phyloP scores from a whole-genome alignment of 2,329 filamentous ascomycete species.

The Paramyrothecium roridum region DNA sequence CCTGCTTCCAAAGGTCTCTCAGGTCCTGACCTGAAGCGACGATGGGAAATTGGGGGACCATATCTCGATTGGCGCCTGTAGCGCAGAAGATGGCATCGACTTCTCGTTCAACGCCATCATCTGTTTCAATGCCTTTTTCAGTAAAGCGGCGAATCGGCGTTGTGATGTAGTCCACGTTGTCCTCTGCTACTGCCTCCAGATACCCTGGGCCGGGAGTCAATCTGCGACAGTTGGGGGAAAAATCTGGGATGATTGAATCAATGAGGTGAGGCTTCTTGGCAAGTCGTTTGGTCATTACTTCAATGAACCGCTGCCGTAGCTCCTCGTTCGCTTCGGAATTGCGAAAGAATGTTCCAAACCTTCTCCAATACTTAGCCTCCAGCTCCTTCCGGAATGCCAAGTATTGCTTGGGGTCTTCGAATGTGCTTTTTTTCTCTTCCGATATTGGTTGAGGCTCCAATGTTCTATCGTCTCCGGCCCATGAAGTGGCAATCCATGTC shows the following conservation, averaged over 20 bases:
- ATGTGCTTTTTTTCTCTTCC: slow-evolving; percentile 53
- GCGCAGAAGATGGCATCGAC: slow-evolving; percentile 67
- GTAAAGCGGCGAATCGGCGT: slow-evolving; percentile 57
- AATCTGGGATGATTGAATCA: slow-evolving; percentile 56
- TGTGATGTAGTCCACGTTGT: slow-evolving; percentile 61
- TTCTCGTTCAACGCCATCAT: slow-evolving; percentile 51
- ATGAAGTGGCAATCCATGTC: slow-evolving; percentile 66
- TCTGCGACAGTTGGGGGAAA: slow-evolving; percentile 61
- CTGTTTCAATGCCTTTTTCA: slow-evolving; percentile 55
- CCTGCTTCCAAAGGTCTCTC: slow-evolving; percentile 51
- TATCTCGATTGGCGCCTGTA: slow-evolving; percentile 62
- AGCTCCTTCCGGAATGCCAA: slow-evolving; percentile 54
- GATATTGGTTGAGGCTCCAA: slow-evolving; percentile 53
- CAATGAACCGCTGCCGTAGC: slow-evolving; percentile 38
- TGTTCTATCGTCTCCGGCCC: slow-evolving; percentile 52
- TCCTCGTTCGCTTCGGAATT: slow-evolving; percentile 46
- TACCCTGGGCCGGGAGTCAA: slow-evolving; percentile 66
- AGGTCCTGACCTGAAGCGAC: slow-evolving; percentile 52
- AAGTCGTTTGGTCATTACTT: slow-evolving; percentile 51
- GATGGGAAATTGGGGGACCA: slow-evolving; percentile 59
- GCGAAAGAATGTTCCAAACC: slow-evolving; percentile 52
- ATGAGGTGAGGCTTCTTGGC: slow-evolving; percentile 52
- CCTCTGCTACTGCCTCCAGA: slow-evolving; percentile 58
- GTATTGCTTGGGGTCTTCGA: slow-evolving; percentile 60
- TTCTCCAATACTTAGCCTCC: slow-evolving; percentile 60